A percentile compares a stretch with the other conserved stretches of the same genome.
These are phyloP conservation scores for Triadica sebifera DNA, from an alignment of 345 rosid genomes.

Conservation along the genomic window DNA sequence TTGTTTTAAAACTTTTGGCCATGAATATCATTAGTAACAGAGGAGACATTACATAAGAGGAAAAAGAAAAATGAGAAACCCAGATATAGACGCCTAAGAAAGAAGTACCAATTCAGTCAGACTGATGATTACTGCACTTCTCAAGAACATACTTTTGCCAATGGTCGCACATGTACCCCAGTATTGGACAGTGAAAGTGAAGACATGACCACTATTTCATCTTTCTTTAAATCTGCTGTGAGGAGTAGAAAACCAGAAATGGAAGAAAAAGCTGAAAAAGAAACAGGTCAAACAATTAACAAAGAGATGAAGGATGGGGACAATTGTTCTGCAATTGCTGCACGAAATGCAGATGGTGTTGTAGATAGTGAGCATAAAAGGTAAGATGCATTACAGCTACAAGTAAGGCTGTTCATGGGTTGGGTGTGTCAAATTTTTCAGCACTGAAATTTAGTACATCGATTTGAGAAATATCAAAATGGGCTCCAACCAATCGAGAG, in stretches of 20 bases:
- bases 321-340: neutral
- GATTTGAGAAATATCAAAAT: neutral
- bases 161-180: conserved; percentile 13
- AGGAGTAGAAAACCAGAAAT: conserved; percentile 19
- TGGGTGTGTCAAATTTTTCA: neutral
- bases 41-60: conserved; percentile 24
- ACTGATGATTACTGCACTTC: conserved; percentile 42
- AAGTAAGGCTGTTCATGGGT: neutral
- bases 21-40: conserved; percentile 10
- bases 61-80: conserved; percentile 27
- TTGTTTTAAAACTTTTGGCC: too few relatives aligned
- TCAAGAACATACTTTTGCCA: conserved; percentile 14
- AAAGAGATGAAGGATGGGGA: too few relatives aligned
- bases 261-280: conserved; percentile 15
- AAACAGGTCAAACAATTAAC: conserved; percentile 12
- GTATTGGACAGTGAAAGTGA: conserved; percentile 33
- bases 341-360: conserved; percentile 3
- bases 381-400: conserved; percentile 16
- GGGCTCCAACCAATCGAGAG: neutral
- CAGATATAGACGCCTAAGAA: conserved; percentile 41
- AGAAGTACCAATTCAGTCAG: conserved; percentile 41
- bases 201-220: conserved; percentile 26
- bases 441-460: neutral
- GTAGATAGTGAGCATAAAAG: conserved; percentile 17
- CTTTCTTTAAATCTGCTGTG: conserved; percentile 23